phyloP scores from a whole-genome alignment of 1,284 basidiomycete species.

The Rhodotorula sp. region DNA sequence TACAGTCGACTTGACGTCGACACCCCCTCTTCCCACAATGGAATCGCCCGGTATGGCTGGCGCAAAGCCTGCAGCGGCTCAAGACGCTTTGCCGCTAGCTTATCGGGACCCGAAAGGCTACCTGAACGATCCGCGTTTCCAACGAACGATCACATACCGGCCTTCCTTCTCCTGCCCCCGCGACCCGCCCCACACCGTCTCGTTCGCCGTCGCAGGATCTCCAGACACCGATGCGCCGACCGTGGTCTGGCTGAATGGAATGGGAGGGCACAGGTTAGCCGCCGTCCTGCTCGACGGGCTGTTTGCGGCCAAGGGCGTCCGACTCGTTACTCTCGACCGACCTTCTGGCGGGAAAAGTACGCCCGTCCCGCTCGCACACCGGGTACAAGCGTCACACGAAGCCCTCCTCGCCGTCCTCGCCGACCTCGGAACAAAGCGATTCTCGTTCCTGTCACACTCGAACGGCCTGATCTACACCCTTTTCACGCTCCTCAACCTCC shows the following conservation, averaged over 20 bases:
- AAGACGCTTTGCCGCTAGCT: neutral
- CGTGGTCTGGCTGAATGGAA: slow-evolving; percentile 30
- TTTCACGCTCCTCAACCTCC: slow-evolving; percentile 19
- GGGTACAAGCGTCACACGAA: slow-evolving; percentile 1
- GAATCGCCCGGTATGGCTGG: no score
- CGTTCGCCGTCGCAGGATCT: slow-evolving; percentile 14
- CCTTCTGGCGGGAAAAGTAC: slow-evolving; percentile 12
- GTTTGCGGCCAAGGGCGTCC: neutral
- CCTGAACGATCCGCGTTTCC: slow-evolving; percentile 3
- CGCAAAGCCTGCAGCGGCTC: neutral
- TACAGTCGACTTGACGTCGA: no score
- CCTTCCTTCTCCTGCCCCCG: neutral
- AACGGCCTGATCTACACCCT: slow-evolving; percentile 35
- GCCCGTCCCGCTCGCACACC: neutral
- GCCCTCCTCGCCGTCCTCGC: slow-evolving; percentile 19
- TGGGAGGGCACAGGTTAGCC: slow-evolving; percentile 26
- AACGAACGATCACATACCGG: neutral
- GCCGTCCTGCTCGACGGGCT: slow-evolving; percentile 16
- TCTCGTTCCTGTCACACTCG: slow-evolving; percentile 27
- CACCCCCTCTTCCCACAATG: no score
- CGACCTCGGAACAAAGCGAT: neutral
- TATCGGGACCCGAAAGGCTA: neutral
- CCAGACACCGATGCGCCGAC: neutral
- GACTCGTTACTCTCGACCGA: slow-evolving; percentile 29
- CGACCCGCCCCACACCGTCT: neutral